These are phyloP conservation scores for Candida labiduridarum DNA, from an alignment of 1,139 yeast species.

Conservation along the genomic window DNA sequence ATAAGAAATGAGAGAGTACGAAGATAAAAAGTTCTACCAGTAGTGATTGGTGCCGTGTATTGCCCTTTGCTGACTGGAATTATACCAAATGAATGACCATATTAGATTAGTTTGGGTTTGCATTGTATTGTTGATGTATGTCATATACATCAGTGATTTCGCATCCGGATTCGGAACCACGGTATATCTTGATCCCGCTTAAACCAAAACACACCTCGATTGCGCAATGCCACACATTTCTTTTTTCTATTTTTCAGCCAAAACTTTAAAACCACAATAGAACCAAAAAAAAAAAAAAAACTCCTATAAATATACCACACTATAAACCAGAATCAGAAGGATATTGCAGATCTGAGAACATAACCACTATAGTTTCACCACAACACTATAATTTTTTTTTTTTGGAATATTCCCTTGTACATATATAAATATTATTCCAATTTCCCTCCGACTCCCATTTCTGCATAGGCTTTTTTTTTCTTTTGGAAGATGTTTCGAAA, in stretches of 20 bases:
- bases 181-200: not conserved
- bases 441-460: not conserved
- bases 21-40: too few relatives aligned
- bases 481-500: constrained; percentile 2
- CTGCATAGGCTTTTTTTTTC: not conserved
- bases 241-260: not conserved
- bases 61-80: too few relatives aligned
- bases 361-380: not conserved
- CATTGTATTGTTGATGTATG: too few relatives aligned
- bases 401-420: not conserved
- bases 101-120: too few relatives aligned
- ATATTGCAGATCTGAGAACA: not conserved
- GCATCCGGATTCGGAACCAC: not conserved
- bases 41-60: not conserved
- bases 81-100: too few relatives aligned
- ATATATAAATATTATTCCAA: not conserved
- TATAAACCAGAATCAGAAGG: not conserved
- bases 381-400: not conserved
- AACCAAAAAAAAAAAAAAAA: not conserved
- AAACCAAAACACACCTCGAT: not conserved
- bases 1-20: too few relatives aligned
- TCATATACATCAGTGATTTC: not conserved
- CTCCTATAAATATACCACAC: not conserved
- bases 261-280: not conserved
- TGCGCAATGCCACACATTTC: constrained; percentile 6